These are phyloP conservation scores for Pseudocercospora fijiensis DNA, from an alignment of 2,329 filamentous ascomycete species.

Conservation along the genomic window DNA sequence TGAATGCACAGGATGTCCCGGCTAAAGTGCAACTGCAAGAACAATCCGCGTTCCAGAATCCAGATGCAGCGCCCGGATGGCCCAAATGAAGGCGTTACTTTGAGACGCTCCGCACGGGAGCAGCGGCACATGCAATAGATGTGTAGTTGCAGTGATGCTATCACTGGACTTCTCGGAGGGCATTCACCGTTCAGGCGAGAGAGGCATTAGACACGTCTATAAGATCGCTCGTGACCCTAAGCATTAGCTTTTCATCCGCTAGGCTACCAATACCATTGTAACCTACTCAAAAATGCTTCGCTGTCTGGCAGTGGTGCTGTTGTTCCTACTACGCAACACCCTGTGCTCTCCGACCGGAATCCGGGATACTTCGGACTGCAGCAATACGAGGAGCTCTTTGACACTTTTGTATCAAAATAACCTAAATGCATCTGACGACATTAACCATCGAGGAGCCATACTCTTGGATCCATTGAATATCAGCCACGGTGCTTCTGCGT, in stretches of 20 bases:
- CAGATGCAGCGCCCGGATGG: neutral
- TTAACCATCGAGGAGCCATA: conserved; percentile 54
- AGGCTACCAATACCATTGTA: neutral
- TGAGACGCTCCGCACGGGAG: neutral
- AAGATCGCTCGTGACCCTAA: neutral
- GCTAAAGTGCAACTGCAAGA: neutral
- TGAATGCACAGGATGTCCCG: neutral
- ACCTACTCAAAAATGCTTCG: neutral
- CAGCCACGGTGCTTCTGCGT: conserved; percentile 45
- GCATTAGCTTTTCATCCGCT: neutral
- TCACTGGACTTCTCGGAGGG: neutral
- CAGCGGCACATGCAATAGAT: neutral
- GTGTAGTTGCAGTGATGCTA: neutral
- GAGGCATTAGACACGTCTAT: neutral
- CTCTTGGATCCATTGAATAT: conserved; percentile 48
- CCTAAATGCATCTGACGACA: conserved; percentile 54
- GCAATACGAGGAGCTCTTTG: conserved; percentile 47
- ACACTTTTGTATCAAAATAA: conserved; percentile 57
- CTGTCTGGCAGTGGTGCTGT: neutral
- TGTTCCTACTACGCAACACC: neutral
- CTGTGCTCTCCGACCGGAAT: neutral
- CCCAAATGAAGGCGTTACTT: neutral
- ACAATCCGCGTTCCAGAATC: neutral
- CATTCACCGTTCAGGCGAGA: neutral
- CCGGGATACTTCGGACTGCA: neutral